These are phyloP conservation scores for Hericium erinaceus DNA, from an alignment of 768 basidiomycete species.

Conservation along the genomic window DNA sequence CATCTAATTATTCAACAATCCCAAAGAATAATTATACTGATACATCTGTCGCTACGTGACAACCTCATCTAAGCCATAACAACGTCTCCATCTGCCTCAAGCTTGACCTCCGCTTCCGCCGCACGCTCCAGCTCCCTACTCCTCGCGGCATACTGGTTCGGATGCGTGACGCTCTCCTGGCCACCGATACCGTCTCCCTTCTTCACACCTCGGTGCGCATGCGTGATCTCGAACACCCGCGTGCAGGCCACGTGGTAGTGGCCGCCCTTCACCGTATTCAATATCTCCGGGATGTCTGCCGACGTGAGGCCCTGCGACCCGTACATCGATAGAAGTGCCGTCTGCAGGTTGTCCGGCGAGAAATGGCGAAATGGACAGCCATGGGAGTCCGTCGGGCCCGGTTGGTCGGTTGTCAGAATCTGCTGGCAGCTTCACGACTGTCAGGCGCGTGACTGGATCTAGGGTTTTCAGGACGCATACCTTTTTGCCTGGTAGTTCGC, in stretches of 20 bases:
- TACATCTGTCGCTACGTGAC: not conserved
- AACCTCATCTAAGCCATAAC: constrained; percentile 17
- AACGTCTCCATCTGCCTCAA: constrained; percentile 24
- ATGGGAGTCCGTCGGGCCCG: constrained; percentile 58
- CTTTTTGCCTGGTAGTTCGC: constrained; percentile 92
- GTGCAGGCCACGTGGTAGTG: constrained; percentile 98
- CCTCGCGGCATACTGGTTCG: constrained; percentile 79
- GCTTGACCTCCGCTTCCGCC: constrained; percentile 19
- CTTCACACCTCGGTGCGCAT: constrained; percentile 57
- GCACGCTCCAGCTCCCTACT: constrained; percentile 58
- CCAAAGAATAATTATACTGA: not conserved
- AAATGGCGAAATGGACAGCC: constrained; percentile 95
- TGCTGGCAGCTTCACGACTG: constrained; percentile 64
- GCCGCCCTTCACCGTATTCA: constrained; percentile 62
- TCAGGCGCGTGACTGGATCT: not conserved
- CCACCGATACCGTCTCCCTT: constrained; percentile 85
- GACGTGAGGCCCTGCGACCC: constrained; percentile 53
- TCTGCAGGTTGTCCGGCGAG: constrained; percentile 70
- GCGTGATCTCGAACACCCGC: constrained; percentile 92
- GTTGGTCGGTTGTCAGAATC: constrained; percentile 64
- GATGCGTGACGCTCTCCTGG: constrained; percentile 87
- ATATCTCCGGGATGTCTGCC: constrained; percentile 73
- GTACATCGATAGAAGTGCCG: constrained; percentile 63
- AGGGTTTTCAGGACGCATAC: constrained; percentile 27
- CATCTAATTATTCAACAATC: not conserved